Evolutionary conservation across 2,329 filamentous ascomycete species (phyloP).

Genomic region (Botrytis deweyae): DNA sequence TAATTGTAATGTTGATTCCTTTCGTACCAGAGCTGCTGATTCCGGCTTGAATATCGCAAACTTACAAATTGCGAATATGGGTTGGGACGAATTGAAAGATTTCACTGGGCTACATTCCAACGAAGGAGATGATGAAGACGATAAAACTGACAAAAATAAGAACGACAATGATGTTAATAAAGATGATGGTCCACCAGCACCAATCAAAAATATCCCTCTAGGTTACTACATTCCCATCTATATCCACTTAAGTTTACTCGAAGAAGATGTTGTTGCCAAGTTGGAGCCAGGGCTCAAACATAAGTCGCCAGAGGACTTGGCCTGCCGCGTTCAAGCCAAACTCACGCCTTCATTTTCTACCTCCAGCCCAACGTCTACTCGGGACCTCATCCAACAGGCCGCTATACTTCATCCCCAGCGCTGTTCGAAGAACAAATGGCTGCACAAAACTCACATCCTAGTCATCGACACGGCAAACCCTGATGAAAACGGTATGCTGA

Average conservation of each 20-base stretch:
- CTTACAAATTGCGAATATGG: background rate
- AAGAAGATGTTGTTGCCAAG: background rate
- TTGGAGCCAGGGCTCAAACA: background rate
- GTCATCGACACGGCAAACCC: background rate
- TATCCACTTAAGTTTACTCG: background rate
- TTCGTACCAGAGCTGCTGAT: background rate
- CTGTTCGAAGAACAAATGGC: background rate
- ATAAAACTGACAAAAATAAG: background rate
- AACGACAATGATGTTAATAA: background rate
- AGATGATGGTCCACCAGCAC: background rate
- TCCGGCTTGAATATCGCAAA: background rate
- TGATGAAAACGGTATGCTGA: background rate
- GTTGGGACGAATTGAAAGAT: background rate
- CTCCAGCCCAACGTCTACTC: background rate
- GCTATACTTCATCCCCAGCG: background rate
- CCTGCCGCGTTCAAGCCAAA: background rate
- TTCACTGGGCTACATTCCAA: background rate
- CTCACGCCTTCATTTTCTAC: background rate
- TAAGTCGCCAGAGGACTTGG: background rate
- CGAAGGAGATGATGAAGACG: background rate
- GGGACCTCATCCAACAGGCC: background rate
- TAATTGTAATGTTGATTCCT: background rate
- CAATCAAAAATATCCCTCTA: background rate
- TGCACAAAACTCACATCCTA: background rate
- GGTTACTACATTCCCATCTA: background rate